Base-by-base conservation (phyloP, 2,329 filamentous ascomycete genomes). In the Cladosporium velox region DNA sequence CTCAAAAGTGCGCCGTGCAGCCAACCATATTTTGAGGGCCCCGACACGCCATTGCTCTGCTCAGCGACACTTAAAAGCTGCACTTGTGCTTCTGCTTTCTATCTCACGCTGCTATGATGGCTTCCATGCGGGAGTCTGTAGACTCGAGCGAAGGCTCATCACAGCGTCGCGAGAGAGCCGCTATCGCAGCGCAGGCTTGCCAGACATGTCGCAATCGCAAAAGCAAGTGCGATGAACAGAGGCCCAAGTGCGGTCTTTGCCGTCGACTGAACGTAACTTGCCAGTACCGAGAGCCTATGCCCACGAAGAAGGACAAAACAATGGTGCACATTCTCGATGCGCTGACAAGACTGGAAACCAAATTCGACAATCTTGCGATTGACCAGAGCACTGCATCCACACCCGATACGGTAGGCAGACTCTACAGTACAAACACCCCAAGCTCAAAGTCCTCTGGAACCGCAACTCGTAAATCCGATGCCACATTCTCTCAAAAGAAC, bases 281-380 rank as follows among this genome's bases (percentile, higher is more conserved):
- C 74, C 80, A 81, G 68, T 89, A 89, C 73, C 80, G 85, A 70
- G 85, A 87, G 69, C 85, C 86, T 30, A 82, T 84, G 70, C 86
- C 86, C 41, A 89, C 87, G 63, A 89, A 88, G 73, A 88, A 88
- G 76, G 86, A 88, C 73, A 87, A 86, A 75, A 88, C 86, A 2
- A 78, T 88, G 70, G 81, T 86, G 51, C 85, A 88, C 71, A 88
- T 88, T 63, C 78, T 88, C 34, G 85, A 87, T 58, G 80, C 83
- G 12, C 77, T 88, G 61, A 85, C 83, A 68, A 79, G 77, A 63
- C 77, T 88, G 54, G 85, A 88, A 72, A 79, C 74, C 63, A 88
- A 87, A 74, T 81, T 88, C 69, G 85, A 88, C 75, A 76, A 72
- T 44, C 68, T 77, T 5, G 67, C 72, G 6, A 60, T 76, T 4